Evolutionary conservation across 2,329 filamentous ascomycete genomes (phyloP), one percentile per base, ranked within the genome.

Genomic region (Aspergillus pseudonomiae): DNA sequence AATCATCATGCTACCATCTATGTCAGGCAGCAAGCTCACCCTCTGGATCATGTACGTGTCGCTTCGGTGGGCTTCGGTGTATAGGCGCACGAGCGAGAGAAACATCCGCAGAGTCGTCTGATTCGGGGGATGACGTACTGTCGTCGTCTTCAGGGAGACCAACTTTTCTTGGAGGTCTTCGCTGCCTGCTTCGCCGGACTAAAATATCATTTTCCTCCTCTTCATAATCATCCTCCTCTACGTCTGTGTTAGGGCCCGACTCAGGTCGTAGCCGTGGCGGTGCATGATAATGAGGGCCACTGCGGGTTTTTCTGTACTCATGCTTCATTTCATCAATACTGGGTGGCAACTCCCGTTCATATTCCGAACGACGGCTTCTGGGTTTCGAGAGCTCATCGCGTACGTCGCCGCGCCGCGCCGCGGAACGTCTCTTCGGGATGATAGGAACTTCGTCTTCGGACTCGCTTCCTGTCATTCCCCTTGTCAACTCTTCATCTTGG

Each of bases 1-100:
- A 55, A n/a, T 14, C 3, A 26, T 19, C 24, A 21, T 16, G 14
- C 19, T 36, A 55, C 32, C 5, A 14, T 19, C n/a, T 7, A 10
- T 10, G 3, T 39, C 52, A 55, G 10, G 19, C 14, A 39, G 16
- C 12, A 24, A 52, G 16, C 69, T 60, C 68, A 92, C 91, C 93
- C 79, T 96, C 92, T 73, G 96, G 91, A 70, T 96, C 90, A 73
- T 94, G 91, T 63, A 48, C 86, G 75, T 95, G 94, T 78, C 95
- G 92, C 0, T 92, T 96, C 68, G 96, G 94, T 63, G 96, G 89
- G 74, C 97, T 92, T 73, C 94, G 88, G 78, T 94, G 91, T 70
- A 96, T 92, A 0, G 90, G 93, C 24, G 43, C 56, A n/a, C 28
- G 63, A 16, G 89, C 89, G 48, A 88, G 86, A 71, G 95, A 89